These are phyloP conservation scores for Paraphoma chrysanthemicola DNA, from an alignment of 2,329 filamentous ascomycete species.

Conservation along the genomic window DNA sequence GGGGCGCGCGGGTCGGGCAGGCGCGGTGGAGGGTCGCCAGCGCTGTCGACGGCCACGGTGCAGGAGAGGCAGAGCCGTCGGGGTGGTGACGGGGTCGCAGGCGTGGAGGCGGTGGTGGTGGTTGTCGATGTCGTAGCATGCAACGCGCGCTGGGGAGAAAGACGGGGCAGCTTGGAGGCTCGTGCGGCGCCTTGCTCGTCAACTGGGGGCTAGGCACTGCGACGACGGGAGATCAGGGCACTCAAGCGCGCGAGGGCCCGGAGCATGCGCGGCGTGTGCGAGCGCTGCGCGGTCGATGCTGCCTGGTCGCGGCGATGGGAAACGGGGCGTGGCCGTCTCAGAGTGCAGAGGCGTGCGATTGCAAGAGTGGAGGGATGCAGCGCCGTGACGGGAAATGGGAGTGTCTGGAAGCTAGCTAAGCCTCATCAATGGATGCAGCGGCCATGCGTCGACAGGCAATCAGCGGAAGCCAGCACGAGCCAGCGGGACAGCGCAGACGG, in stretches of 20 bases:
- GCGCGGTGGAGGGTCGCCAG: slow-evolving; percentile 15
- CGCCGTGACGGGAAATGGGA: background rate
- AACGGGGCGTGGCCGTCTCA: background rate
- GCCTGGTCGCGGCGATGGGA: background rate
- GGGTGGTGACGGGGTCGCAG: slow-evolving; percentile 1
- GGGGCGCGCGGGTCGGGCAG: slow-evolving; percentile 12
- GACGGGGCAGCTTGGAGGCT: slow-evolving; percentile 10
- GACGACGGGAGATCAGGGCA: slow-evolving; percentile 11
- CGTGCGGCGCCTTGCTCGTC: slow-evolving; percentile 13
- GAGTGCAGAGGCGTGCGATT: background rate
- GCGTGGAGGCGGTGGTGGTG: slow-evolving; percentile 10
- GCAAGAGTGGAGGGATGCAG: background rate
- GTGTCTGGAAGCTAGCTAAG: background rate
- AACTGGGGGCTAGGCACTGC: background rate
- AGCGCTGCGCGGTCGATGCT: background rate
- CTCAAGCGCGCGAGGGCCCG: slow-evolving; percentile 1
- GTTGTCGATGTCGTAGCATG: background rate
- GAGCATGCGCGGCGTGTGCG: background rate
- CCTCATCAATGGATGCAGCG: slow-evolving; percentile 4
- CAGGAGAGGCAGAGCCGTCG: slow-evolving; percentile 8
- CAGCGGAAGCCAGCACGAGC: slow-evolving; percentile 11
- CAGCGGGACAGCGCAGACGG: slow-evolving; percentile 4
- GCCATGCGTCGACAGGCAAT: slow-evolving; percentile 2
- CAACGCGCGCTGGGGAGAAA: slow-evolving; percentile 6
- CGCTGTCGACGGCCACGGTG: slow-evolving; percentile 10